Percentiles rank a stretch among this genome's conserved stretches.
Evolutionary conservation across 768 basidiomycete species (phyloP).

Genomic region (Ephemerocybe angulata): DNA sequence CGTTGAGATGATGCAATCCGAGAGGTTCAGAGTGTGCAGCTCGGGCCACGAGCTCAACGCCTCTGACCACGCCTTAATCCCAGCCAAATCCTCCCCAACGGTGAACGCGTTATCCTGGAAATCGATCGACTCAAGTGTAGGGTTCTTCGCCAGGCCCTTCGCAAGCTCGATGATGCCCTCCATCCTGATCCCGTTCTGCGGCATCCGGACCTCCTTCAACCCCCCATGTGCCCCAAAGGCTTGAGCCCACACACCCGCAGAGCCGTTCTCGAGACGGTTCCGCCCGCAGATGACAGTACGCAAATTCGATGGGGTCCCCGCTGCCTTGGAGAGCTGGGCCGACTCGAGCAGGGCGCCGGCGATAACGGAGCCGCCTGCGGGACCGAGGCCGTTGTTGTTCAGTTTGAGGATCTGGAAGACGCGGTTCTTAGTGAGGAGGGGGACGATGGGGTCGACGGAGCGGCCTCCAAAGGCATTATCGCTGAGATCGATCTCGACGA

Average conservation of each 20-base stretch:
- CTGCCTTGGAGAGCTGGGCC: conserved; percentile 61
- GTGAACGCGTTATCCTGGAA: conserved; percentile 89
- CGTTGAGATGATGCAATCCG: conserved; percentile 83
- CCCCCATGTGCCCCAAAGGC: conserved; percentile 84
- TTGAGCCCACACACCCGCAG: conserved; percentile 76
- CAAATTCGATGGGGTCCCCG: conserved; percentile 69
- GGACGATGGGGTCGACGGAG: conserved; percentile 90
- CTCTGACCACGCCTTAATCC: conserved; percentile 56
- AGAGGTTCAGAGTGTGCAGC: conserved; percentile 79
- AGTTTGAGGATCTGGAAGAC: conserved; percentile 81
- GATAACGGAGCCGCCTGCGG: conserved; percentile 80
- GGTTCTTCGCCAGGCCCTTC: conserved; percentile 64
- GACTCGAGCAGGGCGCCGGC: conserved; percentile 80
- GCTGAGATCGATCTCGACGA: conserved; percentile 85
- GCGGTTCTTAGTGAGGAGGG: conserved; percentile 80
- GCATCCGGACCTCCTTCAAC: conserved; percentile 83
- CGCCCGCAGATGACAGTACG: conserved; percentile 86
- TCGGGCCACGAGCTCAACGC: conserved; percentile 67
- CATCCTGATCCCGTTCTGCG: conserved; percentile 97
- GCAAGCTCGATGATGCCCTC: conserved; percentile 83
- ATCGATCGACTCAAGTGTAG: conserved; percentile 72
- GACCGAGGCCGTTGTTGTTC: conserved; percentile 96
- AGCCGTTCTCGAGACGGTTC: conserved; percentile 92
- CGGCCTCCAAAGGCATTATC: conserved; percentile 98
- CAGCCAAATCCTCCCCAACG: conserved; percentile 49